phyloP scores from a whole-genome alignment of 345 rosid species.

The Moringa oleifera region DNA sequence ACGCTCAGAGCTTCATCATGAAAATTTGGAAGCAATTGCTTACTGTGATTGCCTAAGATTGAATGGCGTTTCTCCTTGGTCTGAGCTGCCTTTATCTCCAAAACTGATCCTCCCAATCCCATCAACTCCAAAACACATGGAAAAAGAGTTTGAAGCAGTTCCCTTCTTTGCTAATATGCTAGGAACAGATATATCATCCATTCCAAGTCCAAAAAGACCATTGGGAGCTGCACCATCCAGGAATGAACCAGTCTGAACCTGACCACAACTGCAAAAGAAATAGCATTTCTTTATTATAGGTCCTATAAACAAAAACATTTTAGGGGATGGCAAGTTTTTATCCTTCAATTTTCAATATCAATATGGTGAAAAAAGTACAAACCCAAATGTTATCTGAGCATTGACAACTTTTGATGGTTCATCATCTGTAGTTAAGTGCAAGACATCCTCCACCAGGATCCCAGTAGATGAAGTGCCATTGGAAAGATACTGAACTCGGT shows the following conservation, averaged over 20 bases:
- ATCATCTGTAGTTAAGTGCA: slow-evolving; percentile 52
- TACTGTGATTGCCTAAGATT: slow-evolving; percentile 53
- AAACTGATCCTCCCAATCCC: slow-evolving; percentile 85
- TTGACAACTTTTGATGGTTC: slow-evolving; percentile 31
- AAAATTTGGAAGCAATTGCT: slow-evolving; percentile 22
- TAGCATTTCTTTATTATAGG: neutral
- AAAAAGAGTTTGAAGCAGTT: slow-evolving; percentile 68
- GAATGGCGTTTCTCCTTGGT: slow-evolving; percentile 85
- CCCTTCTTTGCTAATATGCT: slow-evolving; percentile 76
- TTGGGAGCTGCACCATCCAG: slow-evolving; percentile 87
- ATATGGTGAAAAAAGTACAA: neutral
- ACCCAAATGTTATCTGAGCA: slow-evolving; percentile 67
- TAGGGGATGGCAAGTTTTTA: neutral
- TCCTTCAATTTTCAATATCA: neutral
- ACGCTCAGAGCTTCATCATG: neutral
- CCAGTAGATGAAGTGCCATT: slow-evolving; percentile 69
- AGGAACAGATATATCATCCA: slow-evolving; percentile 74
- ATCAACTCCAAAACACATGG: slow-evolving; percentile 82
- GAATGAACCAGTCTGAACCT: slow-evolving; percentile 79
- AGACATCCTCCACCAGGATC: slow-evolving; percentile 54
- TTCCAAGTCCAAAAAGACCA: slow-evolving; percentile 95
- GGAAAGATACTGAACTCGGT: slow-evolving; percentile 60
- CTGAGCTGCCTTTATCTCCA: slow-evolving; percentile 81
- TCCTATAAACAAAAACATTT: neutral
- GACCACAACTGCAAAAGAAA: slow-evolving; percentile 69